phyloP scores from a whole-genome alignment of 768 basidiomycete genomes.

The Auriscalpium microsporum region DNA sequence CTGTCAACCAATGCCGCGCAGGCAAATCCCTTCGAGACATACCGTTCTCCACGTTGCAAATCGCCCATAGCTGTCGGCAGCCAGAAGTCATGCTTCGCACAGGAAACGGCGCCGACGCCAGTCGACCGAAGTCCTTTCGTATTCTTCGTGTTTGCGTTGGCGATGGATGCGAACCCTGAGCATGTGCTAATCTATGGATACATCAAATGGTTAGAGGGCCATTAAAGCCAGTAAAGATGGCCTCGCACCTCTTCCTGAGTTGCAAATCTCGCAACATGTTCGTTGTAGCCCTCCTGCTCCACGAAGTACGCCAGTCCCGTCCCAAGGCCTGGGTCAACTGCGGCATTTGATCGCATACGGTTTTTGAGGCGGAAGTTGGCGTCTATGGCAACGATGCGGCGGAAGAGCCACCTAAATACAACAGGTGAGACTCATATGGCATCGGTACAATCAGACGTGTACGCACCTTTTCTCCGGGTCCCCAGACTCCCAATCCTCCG shows the following conservation, averaged over 20 bases:
- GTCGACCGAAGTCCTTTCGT: not conserved
- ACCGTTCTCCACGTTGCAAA: not conserved
- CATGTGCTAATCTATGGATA: not conserved
- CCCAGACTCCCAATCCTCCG: not conserved
- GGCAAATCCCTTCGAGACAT: not conserved
- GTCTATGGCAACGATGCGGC: not conserved
- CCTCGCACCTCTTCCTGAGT: not conserved
- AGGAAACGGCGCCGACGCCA: not conserved
- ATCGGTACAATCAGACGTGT: not conserved
- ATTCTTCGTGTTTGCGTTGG: not conserved
- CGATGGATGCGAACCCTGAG: not conserved
- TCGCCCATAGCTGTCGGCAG: not conserved
- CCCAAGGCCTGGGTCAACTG: not conserved
- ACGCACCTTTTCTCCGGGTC: not conserved
- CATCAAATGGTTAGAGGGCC: not conserved
- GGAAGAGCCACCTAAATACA: not conserved
- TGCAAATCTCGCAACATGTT: not conserved
- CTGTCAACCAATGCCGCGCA: not conserved
- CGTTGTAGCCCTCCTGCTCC: not conserved
- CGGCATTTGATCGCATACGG: not conserved
- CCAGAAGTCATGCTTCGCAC: not conserved
- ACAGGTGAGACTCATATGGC: not conserved
- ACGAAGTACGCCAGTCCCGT: not conserved
- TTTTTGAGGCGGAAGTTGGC: not conserved
- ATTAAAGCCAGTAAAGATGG: not conserved